Evolutionary conservation across 176 grass and related monocot species (phyloP), one percentile per base, ranked within the genome.

Genomic region (Triticum turgidum): DNA sequence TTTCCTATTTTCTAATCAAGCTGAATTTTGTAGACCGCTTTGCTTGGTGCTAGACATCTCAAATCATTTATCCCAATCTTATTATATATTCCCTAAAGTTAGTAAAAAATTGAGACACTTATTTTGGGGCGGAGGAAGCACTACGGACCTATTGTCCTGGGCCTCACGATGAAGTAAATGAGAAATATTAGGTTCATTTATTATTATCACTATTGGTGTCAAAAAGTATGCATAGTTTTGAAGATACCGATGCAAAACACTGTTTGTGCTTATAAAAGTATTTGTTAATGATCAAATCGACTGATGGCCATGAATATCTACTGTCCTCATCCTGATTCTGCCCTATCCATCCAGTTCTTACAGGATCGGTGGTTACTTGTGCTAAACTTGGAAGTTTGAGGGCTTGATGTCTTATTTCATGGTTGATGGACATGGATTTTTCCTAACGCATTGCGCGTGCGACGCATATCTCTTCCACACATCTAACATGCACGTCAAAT

Each of bases 31-130:
- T 58, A 29, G 69, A n/a, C 70, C 18, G 3, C 30, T 64, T 64
- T 79, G 87, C 7, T 84, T 79, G 81, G 7, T 79, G 81, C 30
- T 73, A 37, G 5, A 61, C 20, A 56, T 74, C 58, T 87, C 18
- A 75, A 76, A 66, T 65, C 18, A 37, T 21, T 73, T 52, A 24
- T 12, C 18, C 1, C 45, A 65, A 37, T 18, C 5, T 54, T 54
- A 18, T 6, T 73, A 11, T 37, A 65, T 45, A 73, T 1, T 41
- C 6, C 7, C 7, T 39, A 39, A 39, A 39, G 7, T 39, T 39
- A 39, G 38, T 39, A 39, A 1, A 39, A 39, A 39, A 1, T 39
- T 39, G 7, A 8, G 38, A 7, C 35, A 37, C 35, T 37, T 37
- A 37, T 37, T 37, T 37, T 37, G 35, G 6, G 35, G 6, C 6